A percentile compares a stretch with the other conserved stretches of the same genome.
Conservation (phyloP, 768 basidiomycete genomes). For the Suillus subalutaceus region DNA sequence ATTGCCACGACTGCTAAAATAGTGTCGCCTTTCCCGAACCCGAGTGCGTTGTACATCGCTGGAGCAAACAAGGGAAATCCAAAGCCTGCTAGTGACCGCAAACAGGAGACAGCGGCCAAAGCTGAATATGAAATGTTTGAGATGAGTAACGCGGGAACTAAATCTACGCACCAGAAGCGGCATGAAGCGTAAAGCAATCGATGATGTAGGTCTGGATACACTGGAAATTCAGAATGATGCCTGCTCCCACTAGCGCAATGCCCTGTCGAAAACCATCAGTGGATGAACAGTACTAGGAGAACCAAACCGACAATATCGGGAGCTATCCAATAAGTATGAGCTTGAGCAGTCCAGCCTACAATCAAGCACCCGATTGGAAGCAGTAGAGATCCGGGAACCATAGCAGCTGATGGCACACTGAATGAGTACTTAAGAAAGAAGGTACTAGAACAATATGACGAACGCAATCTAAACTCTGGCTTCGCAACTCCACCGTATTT, state of each 20-base stretch:
- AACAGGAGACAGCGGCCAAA: conserved; percentile 62
- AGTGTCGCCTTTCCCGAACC: conserved; percentile 71
- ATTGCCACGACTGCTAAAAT: conserved; percentile 63
- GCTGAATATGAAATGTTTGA: conserved; percentile 40
- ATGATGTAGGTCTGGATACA: conserved; percentile 69
- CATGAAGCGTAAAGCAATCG: conserved; percentile 66
- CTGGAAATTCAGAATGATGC: conserved; percentile 63
- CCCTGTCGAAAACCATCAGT: conserved; percentile 43
- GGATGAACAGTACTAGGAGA: neutral
- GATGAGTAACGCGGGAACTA: neutral
- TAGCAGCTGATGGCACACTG: conserved; percentile 45
- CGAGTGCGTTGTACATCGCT: conserved; percentile 66
- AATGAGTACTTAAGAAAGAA: conserved; percentile 11
- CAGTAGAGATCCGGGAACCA: conserved; percentile 59
- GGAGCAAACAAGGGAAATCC: conserved; percentile 80
- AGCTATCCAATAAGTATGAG: conserved; percentile 66
- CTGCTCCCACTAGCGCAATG: conserved; percentile 56
- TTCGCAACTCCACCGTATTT: conserved; percentile 56
- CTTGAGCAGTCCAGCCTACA: conserved; percentile 69
- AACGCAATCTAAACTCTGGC: conserved; percentile 58
- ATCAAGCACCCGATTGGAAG: conserved; percentile 72
- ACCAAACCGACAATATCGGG: conserved; percentile 58
- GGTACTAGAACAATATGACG: conserved; percentile 14
- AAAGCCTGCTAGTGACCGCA: conserved; percentile 72
- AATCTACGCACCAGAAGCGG: conserved; percentile 52